phyloP scores from a whole-genome alignment of 2,329 filamentous ascomycete species.

The Aureobasidium subglaciale region DNA sequence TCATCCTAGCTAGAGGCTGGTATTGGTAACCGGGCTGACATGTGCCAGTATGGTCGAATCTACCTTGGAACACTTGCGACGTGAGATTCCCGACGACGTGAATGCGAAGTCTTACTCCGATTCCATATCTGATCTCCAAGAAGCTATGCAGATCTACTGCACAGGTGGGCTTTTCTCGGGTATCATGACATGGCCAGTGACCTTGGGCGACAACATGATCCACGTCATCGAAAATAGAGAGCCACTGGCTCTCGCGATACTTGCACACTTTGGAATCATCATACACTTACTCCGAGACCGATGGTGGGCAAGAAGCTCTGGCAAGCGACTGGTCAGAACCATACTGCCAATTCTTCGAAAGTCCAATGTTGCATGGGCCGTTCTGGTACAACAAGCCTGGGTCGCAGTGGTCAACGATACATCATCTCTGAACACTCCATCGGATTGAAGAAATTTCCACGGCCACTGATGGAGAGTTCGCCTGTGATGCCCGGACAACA shows the following conservation, averaged over 20 bases:
- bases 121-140: background rate
- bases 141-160: background rate
- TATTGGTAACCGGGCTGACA: background rate
- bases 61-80: background rate
- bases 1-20: background rate
- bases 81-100: background rate
- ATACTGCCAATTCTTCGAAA: background rate
- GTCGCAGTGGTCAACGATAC: background rate
- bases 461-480: no score
- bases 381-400: background rate
- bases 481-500: no score
- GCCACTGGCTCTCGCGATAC: background rate
- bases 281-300: background rate
- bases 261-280: constrained; percentile 2
- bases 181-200: constrained; percentile 3
- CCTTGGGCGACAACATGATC: background rate
- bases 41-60: background rate
- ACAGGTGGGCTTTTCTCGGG: background rate
- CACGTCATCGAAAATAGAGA: background rate
- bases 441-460: no score
- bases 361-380: background rate
- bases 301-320: constrained; percentile 10
- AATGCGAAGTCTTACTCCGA: background rate
- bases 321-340: background rate
- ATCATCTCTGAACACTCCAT: background rate